phyloP scores from a whole-genome alignment of 208 protist genomes.

The Wallacemonas collosoma region DNA sequence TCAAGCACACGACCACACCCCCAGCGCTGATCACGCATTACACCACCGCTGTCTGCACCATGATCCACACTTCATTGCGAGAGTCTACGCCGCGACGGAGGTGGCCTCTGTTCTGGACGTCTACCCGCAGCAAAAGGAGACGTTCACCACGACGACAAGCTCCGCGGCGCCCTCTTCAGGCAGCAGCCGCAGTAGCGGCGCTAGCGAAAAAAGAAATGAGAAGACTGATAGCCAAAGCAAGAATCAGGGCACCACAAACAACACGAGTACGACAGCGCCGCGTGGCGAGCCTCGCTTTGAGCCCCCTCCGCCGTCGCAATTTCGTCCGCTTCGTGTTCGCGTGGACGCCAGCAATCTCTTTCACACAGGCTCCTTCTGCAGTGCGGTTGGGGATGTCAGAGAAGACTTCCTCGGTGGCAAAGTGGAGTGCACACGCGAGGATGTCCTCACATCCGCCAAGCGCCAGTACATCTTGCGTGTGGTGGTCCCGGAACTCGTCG shows the following conservation, averaged over 20 bases:
- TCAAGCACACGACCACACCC: no score
- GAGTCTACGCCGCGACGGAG: neutral
- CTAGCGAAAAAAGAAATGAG: no score
- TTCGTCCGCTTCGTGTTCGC: slow-evolving; percentile 38
- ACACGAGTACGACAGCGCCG: neutral
- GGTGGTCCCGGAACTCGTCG: slow-evolving; percentile 28
- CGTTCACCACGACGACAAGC: slow-evolving; percentile 10
- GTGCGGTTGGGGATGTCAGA: slow-evolving; percentile 13
- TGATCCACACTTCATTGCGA: neutral
- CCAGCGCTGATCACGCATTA: neutral
- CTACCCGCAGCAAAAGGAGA: neutral
- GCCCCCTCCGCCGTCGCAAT: neutral
- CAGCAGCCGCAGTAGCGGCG: neutral
- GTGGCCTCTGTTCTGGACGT: slow-evolving; percentile 11
- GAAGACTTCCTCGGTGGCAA: slow-evolving; percentile 42
- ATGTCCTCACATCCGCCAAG: slow-evolving; percentile 52
- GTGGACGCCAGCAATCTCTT: slow-evolving; percentile 44
- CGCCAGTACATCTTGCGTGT: slow-evolving; percentile 35
- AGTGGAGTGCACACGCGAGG: slow-evolving; percentile 32
- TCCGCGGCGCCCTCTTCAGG: neutral
- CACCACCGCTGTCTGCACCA: slow-evolving; percentile 7
- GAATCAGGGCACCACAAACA: neutral
- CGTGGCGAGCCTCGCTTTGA: neutral
- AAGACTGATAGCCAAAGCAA: no score
- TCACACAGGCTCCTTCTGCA: slow-evolving; percentile 32